A percentile compares a stretch with the other conserved stretches of the same genome.
phyloP scores from a whole-genome alignment of 2,329 filamentous ascomycete genomes.

The Aspergillus terreus region DNA sequence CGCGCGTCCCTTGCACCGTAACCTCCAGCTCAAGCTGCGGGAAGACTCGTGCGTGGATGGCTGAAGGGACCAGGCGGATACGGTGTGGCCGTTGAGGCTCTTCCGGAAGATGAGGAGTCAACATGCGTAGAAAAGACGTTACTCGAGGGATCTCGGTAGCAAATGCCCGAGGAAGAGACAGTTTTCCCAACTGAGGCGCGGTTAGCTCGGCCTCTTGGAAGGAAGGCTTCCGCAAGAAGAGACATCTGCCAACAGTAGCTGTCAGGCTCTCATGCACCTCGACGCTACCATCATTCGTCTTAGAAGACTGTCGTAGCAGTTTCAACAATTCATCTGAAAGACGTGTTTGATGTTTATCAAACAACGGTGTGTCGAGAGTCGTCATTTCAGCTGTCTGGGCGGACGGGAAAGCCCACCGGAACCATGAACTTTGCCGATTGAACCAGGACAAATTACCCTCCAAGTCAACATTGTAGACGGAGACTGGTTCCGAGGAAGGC shows the following conservation, averaged over 20 bases:
- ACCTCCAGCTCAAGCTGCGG: slow-evolving; percentile 35
- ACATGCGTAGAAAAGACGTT: slow-evolving; percentile 27
- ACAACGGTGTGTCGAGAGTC: slow-evolving; percentile 20
- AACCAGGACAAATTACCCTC: slow-evolving; percentile 26
- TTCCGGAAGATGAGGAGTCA: slow-evolving; percentile 15
- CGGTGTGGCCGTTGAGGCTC: slow-evolving; percentile 20
- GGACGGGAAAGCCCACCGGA: slow-evolving; percentile 34
- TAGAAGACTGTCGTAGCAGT: slow-evolving; percentile 20
- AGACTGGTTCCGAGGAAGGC: slow-evolving; percentile 24
- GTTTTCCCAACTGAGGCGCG: slow-evolving; percentile 28
- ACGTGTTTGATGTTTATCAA: slow-evolving; percentile 27
- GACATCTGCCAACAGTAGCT: slow-evolving; percentile 36
- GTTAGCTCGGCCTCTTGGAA: slow-evolving; percentile 20
- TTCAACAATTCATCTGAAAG: slow-evolving; percentile 31
- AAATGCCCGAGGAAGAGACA: slow-evolving; percentile 30
- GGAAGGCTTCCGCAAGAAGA: slow-evolving; percentile 29
- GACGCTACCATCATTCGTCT: not conserved
- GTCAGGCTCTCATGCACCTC: slow-evolving; percentile 31
- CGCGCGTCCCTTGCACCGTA: slow-evolving; percentile 4
- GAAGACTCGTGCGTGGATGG: slow-evolving; percentile 16
- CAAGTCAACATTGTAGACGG: slow-evolving; percentile 21
- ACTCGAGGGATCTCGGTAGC: slow-evolving; percentile 31
- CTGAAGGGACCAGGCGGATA: slow-evolving; percentile 33
- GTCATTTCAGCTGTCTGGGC: slow-evolving; percentile 17
- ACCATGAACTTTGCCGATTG: slow-evolving; percentile 32